Conservation (phyloP, 2,329 filamentous ascomycete genomes). For the Elsinoe ampelina region DNA sequence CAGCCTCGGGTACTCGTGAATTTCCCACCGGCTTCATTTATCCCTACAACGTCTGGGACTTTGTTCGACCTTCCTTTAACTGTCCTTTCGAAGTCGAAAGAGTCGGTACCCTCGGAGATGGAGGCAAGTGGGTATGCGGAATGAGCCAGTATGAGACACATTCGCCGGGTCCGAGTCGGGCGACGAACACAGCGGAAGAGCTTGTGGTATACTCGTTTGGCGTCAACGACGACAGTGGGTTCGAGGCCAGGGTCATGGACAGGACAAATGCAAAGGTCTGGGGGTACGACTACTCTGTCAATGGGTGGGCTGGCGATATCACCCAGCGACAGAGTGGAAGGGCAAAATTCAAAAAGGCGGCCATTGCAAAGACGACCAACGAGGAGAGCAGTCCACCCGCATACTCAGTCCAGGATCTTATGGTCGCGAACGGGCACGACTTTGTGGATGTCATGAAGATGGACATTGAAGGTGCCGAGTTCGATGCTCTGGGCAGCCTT, state of each 20-base stretch:
- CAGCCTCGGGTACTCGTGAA: too few relatives aligned
- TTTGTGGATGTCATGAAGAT: conserved; percentile 36
- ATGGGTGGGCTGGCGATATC: conserved; percentile 12
- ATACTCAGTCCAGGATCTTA: conserved; percentile 31
- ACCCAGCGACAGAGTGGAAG: conserved; percentile 14
- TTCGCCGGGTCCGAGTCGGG: not conserved
- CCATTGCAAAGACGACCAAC: conserved; percentile 26
- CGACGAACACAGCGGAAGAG: not conserved
- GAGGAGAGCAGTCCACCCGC: conserved; percentile 22
- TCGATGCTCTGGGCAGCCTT: conserved; percentile 17
- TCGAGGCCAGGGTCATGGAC: conserved; percentile 31
- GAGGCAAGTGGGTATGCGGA: conserved; percentile 38
- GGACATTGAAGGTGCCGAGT: conserved; percentile 33
- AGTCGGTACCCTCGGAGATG: conserved; percentile 32
- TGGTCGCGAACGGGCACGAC: conserved; percentile 31
- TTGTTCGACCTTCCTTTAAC: conserved; percentile 31
- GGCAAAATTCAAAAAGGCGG: conserved; percentile 29
- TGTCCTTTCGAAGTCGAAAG: conserved; percentile 36
- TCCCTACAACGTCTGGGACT: conserved; percentile 29
- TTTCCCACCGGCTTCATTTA: not conserved
- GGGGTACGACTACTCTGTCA: conserved; percentile 33
- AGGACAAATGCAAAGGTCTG: conserved; percentile 24
- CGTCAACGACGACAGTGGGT: conserved; percentile 30
- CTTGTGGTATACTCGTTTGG: conserved; percentile 31
- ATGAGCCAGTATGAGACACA: conserved; percentile 20